Percentiles rank a stretch among this genome's conserved stretches.
Conservation (phyloP, 1,284 basidiomycete genomes). For the Bjerkandera adusta region DNA sequence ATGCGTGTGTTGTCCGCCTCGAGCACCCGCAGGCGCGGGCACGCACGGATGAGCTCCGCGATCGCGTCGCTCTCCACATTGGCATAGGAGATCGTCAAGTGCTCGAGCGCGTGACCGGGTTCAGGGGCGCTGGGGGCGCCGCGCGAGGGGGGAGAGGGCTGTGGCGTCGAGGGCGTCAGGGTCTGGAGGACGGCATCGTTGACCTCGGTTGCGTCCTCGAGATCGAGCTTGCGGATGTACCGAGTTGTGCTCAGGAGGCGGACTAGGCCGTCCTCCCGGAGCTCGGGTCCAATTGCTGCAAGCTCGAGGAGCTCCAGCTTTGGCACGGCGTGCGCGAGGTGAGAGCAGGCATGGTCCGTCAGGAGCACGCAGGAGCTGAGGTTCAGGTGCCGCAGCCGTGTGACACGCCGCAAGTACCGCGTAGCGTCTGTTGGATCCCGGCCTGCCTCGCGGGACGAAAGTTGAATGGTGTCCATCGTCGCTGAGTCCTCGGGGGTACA, state of each 20-base stretch:
- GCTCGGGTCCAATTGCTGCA: conserved; percentile 68
- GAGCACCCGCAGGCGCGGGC: conserved; percentile 59
- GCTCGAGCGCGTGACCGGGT: conserved; percentile 67
- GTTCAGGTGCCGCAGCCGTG: conserved; percentile 73
- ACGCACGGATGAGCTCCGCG: conserved; percentile 59
- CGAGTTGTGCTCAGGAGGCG: conserved; percentile 71
- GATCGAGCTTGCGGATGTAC: conserved; percentile 71
- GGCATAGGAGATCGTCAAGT: conserved; percentile 74
- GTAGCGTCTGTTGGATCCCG: conserved; percentile 49
- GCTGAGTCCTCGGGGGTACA: conserved; percentile 39
- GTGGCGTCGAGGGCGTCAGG: conserved; percentile 52
- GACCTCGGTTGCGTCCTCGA: conserved; percentile 80
- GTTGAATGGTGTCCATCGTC: conserved; percentile 41
- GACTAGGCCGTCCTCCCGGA: conserved; percentile 73
- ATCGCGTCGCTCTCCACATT: conserved; percentile 66
- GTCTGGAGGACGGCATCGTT: conserved; percentile 68
- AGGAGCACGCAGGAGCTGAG: conserved; percentile 75
- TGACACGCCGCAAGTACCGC: conserved; percentile 61
- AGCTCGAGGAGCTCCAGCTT: conserved; percentile 80
- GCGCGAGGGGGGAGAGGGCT: conserved; percentile 10
- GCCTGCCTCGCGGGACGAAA: conserved; percentile 65
- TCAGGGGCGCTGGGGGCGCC: conserved; percentile 19
- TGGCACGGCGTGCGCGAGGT: conserved; percentile 73
- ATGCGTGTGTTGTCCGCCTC: conserved; percentile 82
- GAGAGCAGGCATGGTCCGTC: conserved; percentile 71